Conservation (phyloP, 2,329 filamentous ascomycete species). For the Penicillium verrucosum region DNA sequence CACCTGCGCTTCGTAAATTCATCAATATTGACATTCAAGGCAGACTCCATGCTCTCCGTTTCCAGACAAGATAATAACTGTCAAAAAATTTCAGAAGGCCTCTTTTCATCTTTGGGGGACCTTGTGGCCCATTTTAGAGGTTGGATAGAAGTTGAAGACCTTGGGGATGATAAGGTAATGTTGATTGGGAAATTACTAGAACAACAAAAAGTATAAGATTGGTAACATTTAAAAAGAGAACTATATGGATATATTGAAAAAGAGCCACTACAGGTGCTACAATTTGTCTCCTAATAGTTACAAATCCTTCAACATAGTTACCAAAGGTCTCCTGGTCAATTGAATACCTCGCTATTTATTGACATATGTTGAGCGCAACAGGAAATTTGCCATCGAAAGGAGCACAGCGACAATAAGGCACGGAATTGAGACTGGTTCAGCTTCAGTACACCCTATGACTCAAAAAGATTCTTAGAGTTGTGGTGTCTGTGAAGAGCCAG, state of each 20-base stretch:
- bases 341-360: not conserved
- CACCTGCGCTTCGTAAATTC: too few relatives aligned
- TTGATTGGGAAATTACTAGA: not conserved
- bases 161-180: slow-evolving; percentile 6
- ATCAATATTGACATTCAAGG: not conserved
- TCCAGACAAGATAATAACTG: not conserved
- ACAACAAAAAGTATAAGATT: not conserved
- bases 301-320: too few relatives aligned
- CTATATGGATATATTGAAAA: too few relatives aligned
- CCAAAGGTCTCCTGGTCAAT: not conserved
- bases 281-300: not conserved
- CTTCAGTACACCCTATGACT: too few relatives aligned
- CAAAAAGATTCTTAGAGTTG: too few relatives aligned
- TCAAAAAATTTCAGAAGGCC: not conserved
- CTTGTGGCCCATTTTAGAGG: not conserved
- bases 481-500: too few relatives aligned
- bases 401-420: not conserved
- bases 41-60: not conserved
- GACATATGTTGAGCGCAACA: not conserved
- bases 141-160: not conserved
- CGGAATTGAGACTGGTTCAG: not conserved
- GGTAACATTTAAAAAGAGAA: not conserved
- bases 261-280: not conserved
- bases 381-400: not conserved
- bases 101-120: not conserved